A percentile compares a stretch with the other conserved stretches of the same genome.
phyloP scores from a whole-genome alignment of 345 rosid genomes.

The Raphanus raphanistrum region DNA sequence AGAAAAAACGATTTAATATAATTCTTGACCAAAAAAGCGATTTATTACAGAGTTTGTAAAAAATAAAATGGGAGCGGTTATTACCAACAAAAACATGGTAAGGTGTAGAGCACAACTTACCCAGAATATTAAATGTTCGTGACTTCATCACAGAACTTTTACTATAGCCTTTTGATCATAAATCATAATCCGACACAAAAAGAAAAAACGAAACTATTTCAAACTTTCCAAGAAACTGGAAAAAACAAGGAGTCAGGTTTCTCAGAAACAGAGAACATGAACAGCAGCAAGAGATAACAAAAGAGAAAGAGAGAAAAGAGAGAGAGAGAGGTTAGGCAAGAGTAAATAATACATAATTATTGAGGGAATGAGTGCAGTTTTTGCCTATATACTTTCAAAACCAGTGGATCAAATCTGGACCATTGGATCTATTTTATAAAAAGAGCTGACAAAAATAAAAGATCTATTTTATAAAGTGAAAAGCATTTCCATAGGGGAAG shows the following conservation, averaged over 20 bases:
- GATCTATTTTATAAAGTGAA: background rate
- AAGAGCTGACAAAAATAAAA: too few relatives aligned
- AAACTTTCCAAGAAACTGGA: background rate
- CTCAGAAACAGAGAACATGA: background rate
- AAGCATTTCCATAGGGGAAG: background rate
- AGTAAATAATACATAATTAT: conserved; percentile 7
- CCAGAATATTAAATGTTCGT: too few relatives aligned
- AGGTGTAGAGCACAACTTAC: too few relatives aligned
- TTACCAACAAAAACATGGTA: too few relatives aligned
- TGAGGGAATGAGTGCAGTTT: conserved; percentile 4
- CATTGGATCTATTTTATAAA: background rate
- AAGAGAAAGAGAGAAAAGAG: background rate
- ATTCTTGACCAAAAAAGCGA: too few relatives aligned
- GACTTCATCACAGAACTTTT: too few relatives aligned
- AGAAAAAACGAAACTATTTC: background rate
- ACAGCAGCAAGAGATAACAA: background rate
- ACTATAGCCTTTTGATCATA: background rate
- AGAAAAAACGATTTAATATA: background rate
- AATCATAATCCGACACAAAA: background rate
- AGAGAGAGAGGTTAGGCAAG: background rate
- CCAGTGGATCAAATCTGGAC: conserved; percentile 1
- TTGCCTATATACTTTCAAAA: background rate
- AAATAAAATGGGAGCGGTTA: too few relatives aligned
- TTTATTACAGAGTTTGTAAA: too few relatives aligned
- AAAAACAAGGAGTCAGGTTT: background rate